Evolutionary conservation across 805 yeast species (phyloP), one percentile per base, ranked within the genome.

Genomic region (Pichia membranifaciens): DNA sequence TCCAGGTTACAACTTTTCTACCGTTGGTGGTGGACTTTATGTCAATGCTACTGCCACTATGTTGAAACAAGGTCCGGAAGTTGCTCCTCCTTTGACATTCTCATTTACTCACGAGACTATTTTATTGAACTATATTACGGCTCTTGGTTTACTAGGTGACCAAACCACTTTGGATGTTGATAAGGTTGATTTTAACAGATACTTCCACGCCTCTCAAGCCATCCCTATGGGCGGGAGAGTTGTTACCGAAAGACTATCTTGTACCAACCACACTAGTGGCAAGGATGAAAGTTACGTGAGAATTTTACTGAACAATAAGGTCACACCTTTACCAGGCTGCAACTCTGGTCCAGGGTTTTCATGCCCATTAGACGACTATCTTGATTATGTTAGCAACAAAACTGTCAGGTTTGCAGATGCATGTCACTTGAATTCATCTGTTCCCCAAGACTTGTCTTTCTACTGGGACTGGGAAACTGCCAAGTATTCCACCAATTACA

Each of bases 21-120:
- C 8, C 6, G 40, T 37, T 37, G 22, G n/a, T 17, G 40, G 40
- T 18, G 25, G 40, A 20, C 25, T 18, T 17, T 37, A 37, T 18
- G 16, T 37, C 23, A 37, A 37, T 15, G 40, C 40, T 4, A 37
- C 40, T 5, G 40, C 40, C 2, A 23, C 41, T 21, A 23, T 38
- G 18, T 23, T 38, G 17, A 22, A 20, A 20, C 32, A 38, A n/a
- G 28, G 28, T 22, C 5, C n/a, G n/a, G n/a, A n/a, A 16, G 28
- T 31, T 22, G 41, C 23, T 16, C 10, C 17, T 3, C 17, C 23
- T 10, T 5, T 23, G 4, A 23, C n/a, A 13, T 38, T 38, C 17
- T 38, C 41, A 9, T 38, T 53, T 49, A 16, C 86, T n/a, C 95
- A 87, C 58, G 95, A 87, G 60, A 75, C 84, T 38, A 83, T 82